Evolutionary conservation across 768 basidiomycete genomes (phyloP).

Genomic region (Chalciporus piperatus): DNA sequence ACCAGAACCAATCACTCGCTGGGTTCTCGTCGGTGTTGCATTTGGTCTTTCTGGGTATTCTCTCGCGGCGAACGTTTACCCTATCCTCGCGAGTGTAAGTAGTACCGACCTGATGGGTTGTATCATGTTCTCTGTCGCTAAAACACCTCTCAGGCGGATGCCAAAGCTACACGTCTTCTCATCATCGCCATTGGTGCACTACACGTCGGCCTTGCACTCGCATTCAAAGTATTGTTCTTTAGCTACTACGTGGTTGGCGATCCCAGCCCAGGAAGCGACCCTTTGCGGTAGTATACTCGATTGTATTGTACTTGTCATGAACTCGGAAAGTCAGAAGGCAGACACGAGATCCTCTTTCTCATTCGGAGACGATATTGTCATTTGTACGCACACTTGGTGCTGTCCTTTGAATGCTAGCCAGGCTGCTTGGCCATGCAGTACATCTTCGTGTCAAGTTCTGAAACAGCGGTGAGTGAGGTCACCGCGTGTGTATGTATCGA

Average conservation of each 20-base stretch:
- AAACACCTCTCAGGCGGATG: constrained; percentile 60
- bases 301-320: too few species aligned
- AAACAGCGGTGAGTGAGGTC: too few species aligned
- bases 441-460: too few species aligned
- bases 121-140: not conserved
- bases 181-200: constrained; percentile 72
- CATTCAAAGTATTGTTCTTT: constrained; percentile 76
- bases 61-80: constrained; percentile 82
- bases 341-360: too few species aligned
- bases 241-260: constrained; percentile 48
- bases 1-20: constrained; percentile 78
- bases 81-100: constrained; percentile 79
- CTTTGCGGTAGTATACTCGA: constrained; percentile 13
- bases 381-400: too few species aligned
- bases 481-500: too few species aligned
- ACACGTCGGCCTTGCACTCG: constrained; percentile 78
- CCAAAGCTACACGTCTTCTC: constrained; percentile 79
- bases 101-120: constrained; percentile 27
- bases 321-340: too few species aligned
- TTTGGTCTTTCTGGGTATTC: constrained; percentile 86
- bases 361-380: too few species aligned
- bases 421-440: too few species aligned
- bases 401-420: too few species aligned
- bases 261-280: constrained; percentile 30
- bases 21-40: constrained; percentile 71